A percentile compares a stretch with the other conserved stretches of the same genome.
Evolutionary conservation across 495 filamentous ascomycete genomes (phyloP).

Genomic region (Cenococcum geophilum): DNA sequence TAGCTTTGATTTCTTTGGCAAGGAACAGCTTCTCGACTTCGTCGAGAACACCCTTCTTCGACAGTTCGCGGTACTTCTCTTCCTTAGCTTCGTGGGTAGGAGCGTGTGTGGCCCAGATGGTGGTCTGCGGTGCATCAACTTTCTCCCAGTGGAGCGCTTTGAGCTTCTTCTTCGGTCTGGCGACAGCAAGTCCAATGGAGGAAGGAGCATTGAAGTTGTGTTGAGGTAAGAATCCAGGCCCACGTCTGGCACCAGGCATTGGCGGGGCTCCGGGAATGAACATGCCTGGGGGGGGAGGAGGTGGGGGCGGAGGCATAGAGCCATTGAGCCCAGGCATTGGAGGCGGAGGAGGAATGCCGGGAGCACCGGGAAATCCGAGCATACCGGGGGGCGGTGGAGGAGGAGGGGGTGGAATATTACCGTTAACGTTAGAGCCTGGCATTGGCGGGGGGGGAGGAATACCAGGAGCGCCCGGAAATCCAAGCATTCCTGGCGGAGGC

Average conservation of each 20-base stretch:
- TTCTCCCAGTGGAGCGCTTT: slow-evolving; percentile 99
- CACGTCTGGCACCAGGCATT: slow-evolving; percentile 36
- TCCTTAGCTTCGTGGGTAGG: slow-evolving; percentile 78
- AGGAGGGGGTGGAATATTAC: slow-evolving; percentile 41
- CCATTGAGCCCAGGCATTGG: slow-evolving; percentile 46
- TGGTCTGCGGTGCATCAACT: slow-evolving; percentile 86
- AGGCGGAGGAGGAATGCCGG: slow-evolving; percentile 41
- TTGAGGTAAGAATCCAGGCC: slow-evolving; percentile 38
- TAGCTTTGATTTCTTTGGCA: slow-evolving; percentile 91
- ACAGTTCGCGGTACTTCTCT: slow-evolving; percentile 89
- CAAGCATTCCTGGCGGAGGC: slow-evolving; percentile 43
- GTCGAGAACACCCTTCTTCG: slow-evolving; percentile 87
- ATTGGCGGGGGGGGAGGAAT: slow-evolving; percentile 49
- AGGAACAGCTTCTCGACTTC: slow-evolving; percentile 96
- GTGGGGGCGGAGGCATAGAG: slow-evolving; percentile 43
- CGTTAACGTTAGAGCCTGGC: slow-evolving; percentile 44
- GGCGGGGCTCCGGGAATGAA: slow-evolving; percentile 36
- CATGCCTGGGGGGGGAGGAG: slow-evolving; percentile 39
- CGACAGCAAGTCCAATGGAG: slow-evolving; percentile 48
- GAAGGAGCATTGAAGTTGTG: slow-evolving; percentile 17
- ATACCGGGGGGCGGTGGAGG: slow-evolving; percentile 41
- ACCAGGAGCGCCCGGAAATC: slow-evolving; percentile 33
- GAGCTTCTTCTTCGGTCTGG: slow-evolving; percentile 95
- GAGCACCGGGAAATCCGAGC: slow-evolving; percentile 34
- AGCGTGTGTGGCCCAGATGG: slow-evolving; percentile 87